Evolutionary conservation across 495 filamentous ascomycete species (phyloP).

Genomic region (Podospora bellae-mahoneyi): DNA sequence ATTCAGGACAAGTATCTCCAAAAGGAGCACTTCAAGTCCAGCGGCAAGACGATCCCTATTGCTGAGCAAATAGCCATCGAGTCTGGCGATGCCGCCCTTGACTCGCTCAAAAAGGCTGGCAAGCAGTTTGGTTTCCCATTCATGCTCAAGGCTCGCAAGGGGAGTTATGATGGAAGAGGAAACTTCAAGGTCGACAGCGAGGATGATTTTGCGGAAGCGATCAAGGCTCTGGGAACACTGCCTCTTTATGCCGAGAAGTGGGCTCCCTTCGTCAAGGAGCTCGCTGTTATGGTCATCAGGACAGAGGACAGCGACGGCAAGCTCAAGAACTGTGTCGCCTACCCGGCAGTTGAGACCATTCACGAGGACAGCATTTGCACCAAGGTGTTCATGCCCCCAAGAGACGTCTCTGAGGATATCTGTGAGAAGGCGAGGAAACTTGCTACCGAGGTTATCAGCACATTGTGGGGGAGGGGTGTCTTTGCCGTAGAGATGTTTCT

Average conservation of each 20-base stretch:
- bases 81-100: constrained; percentile 44
- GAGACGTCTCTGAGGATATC: constrained; percentile 59
- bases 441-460: constrained; percentile 72
- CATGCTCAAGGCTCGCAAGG: constrained; percentile 91
- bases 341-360: constrained; percentile 88
- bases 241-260: constrained; percentile 89
- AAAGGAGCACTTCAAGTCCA: constrained; percentile 68
- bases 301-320: constrained; percentile 67
- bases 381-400: constrained; percentile 81
- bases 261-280: constrained; percentile 78
- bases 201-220: constrained; percentile 65
- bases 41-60: constrained; percentile 61
- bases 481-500: constrained; percentile 98
- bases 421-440: constrained; percentile 67
- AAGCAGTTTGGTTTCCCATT: constrained; percentile 73
- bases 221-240: constrained; percentile 64
- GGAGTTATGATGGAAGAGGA: constrained; percentile 91
- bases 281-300: constrained; percentile 93
- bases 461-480: constrained; percentile 82
- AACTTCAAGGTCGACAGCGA: constrained; percentile 73
- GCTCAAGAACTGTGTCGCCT: constrained; percentile 57
- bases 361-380: constrained; percentile 97
- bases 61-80: constrained; percentile 63
- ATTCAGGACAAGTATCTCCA: constrained; percentile 97
- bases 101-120: constrained; percentile 62